These are phyloP conservation scores for Eucalyptus coolabah DNA, from an alignment of 345 rosid genomes.

Conservation along the genomic window DNA sequence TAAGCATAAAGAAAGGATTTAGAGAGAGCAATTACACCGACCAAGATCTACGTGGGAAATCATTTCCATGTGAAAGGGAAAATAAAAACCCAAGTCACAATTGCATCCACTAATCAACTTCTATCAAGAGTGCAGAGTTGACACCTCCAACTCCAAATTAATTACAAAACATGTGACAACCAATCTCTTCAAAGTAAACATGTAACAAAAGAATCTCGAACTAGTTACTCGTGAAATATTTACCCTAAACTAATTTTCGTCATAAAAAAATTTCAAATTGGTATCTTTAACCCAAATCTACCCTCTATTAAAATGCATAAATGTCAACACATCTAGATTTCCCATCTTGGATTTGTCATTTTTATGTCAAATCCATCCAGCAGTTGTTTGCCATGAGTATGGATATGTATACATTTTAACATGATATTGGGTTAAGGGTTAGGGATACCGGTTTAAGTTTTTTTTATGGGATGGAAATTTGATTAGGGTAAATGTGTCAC, in stretches of 20 bases:
- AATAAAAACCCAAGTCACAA: not conserved
- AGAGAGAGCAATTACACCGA: not conserved
- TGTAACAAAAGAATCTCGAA: too few relatives aligned
- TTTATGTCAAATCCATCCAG: not conserved
- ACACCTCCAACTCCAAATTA: not conserved
- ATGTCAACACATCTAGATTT: not conserved
- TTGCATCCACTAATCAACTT: not conserved
- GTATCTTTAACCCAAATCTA: too few relatives aligned
- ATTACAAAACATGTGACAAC: not conserved
- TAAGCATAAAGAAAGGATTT: not conserved
- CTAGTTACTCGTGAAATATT: fast-evolving
- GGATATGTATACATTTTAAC: not conserved
- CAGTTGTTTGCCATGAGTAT: fast-evolving
- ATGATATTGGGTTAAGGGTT: not conserved
- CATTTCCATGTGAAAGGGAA: not conserved
- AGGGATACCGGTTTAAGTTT: not conserved
- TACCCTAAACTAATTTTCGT: too few relatives aligned
- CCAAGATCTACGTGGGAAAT: too few relatives aligned
- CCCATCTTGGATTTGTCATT: not conserved
- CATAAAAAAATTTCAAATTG: too few relatives aligned
- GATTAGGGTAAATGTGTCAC: not conserved
- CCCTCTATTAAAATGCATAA: not conserved
- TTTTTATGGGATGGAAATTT: fast-evolving
- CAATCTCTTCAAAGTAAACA: not conserved
- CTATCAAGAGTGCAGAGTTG: not conserved